phyloP scores from a whole-genome alignment of 2,329 filamentous ascomycete species.

The Claviceps pazoutovae region DNA sequence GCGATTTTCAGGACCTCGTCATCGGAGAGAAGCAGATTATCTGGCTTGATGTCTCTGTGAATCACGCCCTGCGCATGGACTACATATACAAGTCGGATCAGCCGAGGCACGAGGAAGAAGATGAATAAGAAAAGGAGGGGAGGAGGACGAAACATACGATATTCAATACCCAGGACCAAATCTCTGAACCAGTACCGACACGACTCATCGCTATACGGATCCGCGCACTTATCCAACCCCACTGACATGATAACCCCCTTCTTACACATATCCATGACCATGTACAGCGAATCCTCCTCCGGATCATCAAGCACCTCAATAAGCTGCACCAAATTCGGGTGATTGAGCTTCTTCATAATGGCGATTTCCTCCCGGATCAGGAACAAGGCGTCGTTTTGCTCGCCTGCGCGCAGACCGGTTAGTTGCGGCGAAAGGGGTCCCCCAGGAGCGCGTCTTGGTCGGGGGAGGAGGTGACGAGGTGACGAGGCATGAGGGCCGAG shows the following conservation, averaged over 20 bases:
- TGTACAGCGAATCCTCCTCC: conserved; percentile 89
- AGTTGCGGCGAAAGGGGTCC: conserved; percentile 14
- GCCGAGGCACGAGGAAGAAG: background rate
- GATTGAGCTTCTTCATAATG: conserved; percentile 97
- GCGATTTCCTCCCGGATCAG: conserved; percentile 93
- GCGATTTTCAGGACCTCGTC: conserved; percentile 95
- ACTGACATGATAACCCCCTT: conserved; percentile 97
- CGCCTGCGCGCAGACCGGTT: conserved; percentile 27
- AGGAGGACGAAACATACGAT: conserved; percentile 40
- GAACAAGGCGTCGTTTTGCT: conserved; percentile 59
- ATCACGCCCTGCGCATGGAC: conserved; percentile 91
- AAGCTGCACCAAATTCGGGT: conserved; percentile 82
- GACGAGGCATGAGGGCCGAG: conserved; percentile 25
- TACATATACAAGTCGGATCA: conserved; percentile 17
- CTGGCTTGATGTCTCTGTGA: conserved; percentile 94
- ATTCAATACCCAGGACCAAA: conserved; percentile 87
- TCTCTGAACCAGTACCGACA: conserved; percentile 92
- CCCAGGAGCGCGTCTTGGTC: conserved; percentile 3
- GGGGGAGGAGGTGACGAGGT: conserved; percentile 15
- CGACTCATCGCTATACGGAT: conserved; percentile 68
- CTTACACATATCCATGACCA: conserved; percentile 98
- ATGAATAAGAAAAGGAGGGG: background rate
- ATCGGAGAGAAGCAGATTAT: conserved; percentile 80
- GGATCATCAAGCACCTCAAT: conserved; percentile 94
- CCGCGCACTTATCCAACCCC: conserved; percentile 66